Base-by-base conservation (phyloP, 257 asterid genomes). In the Solanum okadae region DNA sequence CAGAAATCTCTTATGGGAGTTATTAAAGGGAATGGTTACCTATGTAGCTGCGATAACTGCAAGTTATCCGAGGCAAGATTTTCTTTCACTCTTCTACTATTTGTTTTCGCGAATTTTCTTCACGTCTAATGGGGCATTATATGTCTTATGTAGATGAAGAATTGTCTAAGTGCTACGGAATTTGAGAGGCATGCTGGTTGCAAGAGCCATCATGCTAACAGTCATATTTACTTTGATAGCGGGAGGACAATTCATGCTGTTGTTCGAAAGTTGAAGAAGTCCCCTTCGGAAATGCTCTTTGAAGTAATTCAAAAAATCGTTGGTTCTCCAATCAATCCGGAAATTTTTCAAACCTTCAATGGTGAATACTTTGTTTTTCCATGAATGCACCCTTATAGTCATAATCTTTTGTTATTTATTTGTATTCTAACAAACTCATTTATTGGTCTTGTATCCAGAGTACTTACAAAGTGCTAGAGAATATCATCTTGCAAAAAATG, bases 201-300 rank as follows among this genome's bases (percentile, higher is more conserved):
- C 93, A 95, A 94, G 88, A 96, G 97, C 87, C 92, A 94, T 68
- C 98, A 95, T 91, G 98, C 98, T 34, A 96, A 95, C 88, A 93
- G 90, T 90, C 96, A 93, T 85, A 96, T 96, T 88, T 95, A 90
- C 92, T 93, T 97, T 82, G 95, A 94, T 89, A 95, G 93, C 68
- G 97, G 98, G 73, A 97, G 93, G 89, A 93, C 94, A 73, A 92
- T 97, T 77, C 93, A 93, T 88, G 93, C 93, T 5, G 97, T 94
- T 59, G 99, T 93, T 73, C 96, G 88, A 87, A 97, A 95, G 90
- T 93, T 95, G 91, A 95, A 95, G 93, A 90, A 88, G 56, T 93
- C 94, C 68, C 95, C 98, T 87, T 93, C 86, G 16, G 93, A 93
- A 40, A 86, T 33, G 91, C 93, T 95, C 40, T 94, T 95, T 87